phyloP scores from a whole-genome alignment of 73 alveolate species.

The Blepharisma japonicum region DNA sequence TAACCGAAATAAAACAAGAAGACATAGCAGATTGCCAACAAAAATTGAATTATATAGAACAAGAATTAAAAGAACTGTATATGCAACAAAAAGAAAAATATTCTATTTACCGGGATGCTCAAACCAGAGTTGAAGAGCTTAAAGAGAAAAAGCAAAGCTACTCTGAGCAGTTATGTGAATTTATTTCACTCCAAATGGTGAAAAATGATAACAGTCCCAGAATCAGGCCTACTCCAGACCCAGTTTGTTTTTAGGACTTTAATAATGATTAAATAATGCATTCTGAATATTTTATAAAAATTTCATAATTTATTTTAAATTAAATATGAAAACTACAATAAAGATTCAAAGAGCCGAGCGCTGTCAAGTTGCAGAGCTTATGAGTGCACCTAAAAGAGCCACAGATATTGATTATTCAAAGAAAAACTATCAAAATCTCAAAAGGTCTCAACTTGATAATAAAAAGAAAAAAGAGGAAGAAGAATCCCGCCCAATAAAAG shows the following conservation, averaged over 20 bases:
- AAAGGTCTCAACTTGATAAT: background rate
- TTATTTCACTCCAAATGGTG: background rate
- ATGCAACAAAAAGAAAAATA: constrained; percentile 12
- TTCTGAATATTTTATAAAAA: too few relatives aligned
- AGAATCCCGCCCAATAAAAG: constrained; percentile 27
- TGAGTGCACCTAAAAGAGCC: constrained; percentile 5
- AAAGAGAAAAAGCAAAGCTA: background rate
- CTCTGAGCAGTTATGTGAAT: constrained; percentile 28
- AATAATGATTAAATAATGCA: too few relatives aligned
- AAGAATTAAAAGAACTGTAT: background rate
- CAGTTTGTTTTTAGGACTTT: too few relatives aligned
- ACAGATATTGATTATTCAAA: background rate
- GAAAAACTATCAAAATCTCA: background rate
- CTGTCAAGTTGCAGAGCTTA: constrained; percentile 11
- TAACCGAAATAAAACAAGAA: background rate
- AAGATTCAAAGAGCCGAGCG: background rate
- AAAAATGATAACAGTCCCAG: too few relatives aligned
- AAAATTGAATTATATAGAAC: background rate
- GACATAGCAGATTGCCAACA: background rate
- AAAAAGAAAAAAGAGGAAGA: constrained; percentile 10
- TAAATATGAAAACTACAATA: constrained; percentile 14
- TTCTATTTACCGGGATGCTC: background rate
- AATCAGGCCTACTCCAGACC: too few relatives aligned
- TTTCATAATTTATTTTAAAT: too few relatives aligned
- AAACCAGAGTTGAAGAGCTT: background rate